Conservation (phyloP, 2,329 filamentous ascomycete genomes). For the Apiospora aurea region DNA sequence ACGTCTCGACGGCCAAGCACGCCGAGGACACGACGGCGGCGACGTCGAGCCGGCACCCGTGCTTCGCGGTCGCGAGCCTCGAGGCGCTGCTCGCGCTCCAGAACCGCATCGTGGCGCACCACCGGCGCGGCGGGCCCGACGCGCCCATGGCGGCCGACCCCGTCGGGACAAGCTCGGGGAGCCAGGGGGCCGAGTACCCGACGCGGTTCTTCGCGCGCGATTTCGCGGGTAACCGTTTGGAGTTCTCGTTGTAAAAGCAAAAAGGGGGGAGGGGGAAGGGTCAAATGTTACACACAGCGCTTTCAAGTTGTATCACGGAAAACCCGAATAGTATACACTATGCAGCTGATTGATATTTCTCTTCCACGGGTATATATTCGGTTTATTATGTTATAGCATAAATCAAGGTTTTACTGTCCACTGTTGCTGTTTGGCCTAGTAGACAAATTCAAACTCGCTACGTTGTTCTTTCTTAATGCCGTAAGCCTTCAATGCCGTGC, state of each 20-base stretch:
- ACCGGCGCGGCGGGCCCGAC: conserved; percentile 52
- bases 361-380: not conserved
- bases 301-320: not conserved
- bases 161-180: conserved; percentile 54
- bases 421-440: not conserved
- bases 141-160: conserved; percentile 62
- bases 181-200: conserved; percentile 65
- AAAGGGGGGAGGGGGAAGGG: not conserved
- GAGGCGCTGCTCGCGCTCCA: conserved; percentile 58
- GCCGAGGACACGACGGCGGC: conserved; percentile 38
- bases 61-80: conserved; percentile 58
- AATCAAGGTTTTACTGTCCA: not conserved
- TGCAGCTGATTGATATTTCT: not conserved
- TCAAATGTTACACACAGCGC: not conserved
- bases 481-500: conserved; percentile 77
- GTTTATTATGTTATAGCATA: not conserved
- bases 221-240: conserved; percentile 60
- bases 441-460: not conserved
- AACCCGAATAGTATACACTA: not conserved
- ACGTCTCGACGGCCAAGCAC: conserved; percentile 55
- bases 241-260: conserved; percentile 54
- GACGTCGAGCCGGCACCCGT: conserved; percentile 60
- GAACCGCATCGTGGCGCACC: conserved; percentile 59
- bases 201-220: conserved; percentile 68
- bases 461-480: conserved; percentile 45